These are phyloP conservation scores for Begonia peltatifolia DNA, from an alignment of 306 rosid species.

Conservation along the genomic window DNA sequence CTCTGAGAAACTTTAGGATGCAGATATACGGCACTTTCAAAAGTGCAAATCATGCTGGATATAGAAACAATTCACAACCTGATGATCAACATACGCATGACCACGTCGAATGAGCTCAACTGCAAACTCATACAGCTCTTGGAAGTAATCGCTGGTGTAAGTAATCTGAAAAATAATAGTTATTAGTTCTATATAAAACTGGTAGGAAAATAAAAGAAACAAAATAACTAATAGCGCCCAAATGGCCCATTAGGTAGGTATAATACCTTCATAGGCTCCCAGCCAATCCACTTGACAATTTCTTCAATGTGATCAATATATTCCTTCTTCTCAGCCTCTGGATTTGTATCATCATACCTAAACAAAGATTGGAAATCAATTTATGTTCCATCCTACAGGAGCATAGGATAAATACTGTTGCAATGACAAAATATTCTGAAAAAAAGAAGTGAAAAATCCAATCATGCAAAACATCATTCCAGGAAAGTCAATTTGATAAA, in stretches of 20 bases:
- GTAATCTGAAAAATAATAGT: conserved; percentile 46
- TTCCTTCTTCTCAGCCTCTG: conserved; percentile 91
- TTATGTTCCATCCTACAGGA: no score
- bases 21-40: background rate
- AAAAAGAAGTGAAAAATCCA: no score
- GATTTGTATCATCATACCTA: conserved; percentile 95
- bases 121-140: conserved; percentile 81
- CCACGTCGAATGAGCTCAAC: conserved; percentile 87
- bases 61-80: conserved; percentile 27
- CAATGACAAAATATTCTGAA: no score
- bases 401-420: no score
- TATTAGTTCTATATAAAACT: conserved; percentile 6
- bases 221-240: background rate
- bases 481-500: no score
- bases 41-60: background rate
- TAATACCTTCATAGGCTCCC: conserved; percentile 82
- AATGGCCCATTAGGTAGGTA: conserved; percentile 1
- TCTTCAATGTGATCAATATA: conserved; percentile 93
- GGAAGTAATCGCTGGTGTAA: conserved; percentile 89
- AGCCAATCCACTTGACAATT: conserved; percentile 97
- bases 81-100: conserved; percentile 92
- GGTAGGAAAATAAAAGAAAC: conserved; percentile 3
- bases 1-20: no score
- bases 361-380: conserved; percentile 7
- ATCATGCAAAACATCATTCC: no score